phyloP scores from a whole-genome alignment of 2,329 filamentous ascomycete genomes.

The Apiospora sp. region DNA sequence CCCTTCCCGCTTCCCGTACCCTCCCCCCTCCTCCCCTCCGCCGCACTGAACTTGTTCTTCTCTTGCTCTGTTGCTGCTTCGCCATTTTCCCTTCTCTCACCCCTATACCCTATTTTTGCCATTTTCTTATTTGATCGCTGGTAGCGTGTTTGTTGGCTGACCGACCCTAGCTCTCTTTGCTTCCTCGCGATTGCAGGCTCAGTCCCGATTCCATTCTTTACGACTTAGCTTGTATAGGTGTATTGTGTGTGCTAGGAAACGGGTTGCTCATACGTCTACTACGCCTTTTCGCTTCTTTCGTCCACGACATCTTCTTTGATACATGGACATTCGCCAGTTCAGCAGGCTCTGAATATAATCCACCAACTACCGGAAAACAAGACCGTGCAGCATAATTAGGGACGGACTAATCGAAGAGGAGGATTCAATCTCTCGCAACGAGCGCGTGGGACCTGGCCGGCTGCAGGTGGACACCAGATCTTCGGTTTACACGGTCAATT shows the following conservation, averaged over 20 bases:
- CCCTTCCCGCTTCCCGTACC: slow-evolving; percentile 14
- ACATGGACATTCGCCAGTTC: slow-evolving; percentile 50
- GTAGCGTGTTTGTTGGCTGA: slow-evolving; percentile 46
- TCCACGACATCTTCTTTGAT: slow-evolving; percentile 40
- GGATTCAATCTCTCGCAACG: slow-evolving; percentile 14
- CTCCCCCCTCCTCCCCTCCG: slow-evolving; percentile 19
- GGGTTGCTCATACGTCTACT: not conserved
- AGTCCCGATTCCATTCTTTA: slow-evolving; percentile 43
- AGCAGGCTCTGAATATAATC: slow-evolving; percentile 62
- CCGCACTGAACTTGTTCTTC: slow-evolving; percentile 29
- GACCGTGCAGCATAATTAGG: slow-evolving; percentile 28
- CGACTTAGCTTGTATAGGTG: slow-evolving; percentile 26
- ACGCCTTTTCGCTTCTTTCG: slow-evolving; percentile 32
- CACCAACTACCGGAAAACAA: slow-evolving; percentile 30
- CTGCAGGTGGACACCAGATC: slow-evolving; percentile 22
- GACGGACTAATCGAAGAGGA: slow-evolving; percentile 23
- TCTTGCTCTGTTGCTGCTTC: slow-evolving; percentile 33
- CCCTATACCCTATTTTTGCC: slow-evolving; percentile 26
- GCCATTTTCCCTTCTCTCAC: slow-evolving; percentile 27
- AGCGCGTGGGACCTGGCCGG: slow-evolving; percentile 20
- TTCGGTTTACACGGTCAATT: slow-evolving; percentile 2
- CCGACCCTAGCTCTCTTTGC: slow-evolving; percentile 36
- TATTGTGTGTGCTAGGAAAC: slow-evolving; percentile 15
- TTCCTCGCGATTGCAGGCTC: slow-evolving; percentile 42
- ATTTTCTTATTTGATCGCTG: slow-evolving; percentile 34